Percentiles rank a stretch among this genome's conserved stretches.
These are phyloP conservation scores for Bipolaris bicolor DNA, from an alignment of 2,329 filamentous ascomycete species.

Conservation along the genomic window DNA sequence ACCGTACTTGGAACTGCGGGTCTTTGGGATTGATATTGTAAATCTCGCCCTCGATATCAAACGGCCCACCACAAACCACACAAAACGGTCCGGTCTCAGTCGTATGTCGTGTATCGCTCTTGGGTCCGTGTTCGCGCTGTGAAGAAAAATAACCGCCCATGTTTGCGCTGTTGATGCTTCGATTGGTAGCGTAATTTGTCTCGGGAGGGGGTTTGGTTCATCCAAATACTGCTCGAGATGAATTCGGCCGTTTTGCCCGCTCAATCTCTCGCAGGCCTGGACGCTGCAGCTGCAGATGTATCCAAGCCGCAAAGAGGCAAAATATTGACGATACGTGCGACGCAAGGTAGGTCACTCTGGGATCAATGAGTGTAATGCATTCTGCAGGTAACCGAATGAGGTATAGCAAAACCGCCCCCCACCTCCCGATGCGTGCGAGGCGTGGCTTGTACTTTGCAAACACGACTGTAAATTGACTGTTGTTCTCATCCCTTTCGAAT, in stretches of 20 bases:
- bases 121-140: constrained; percentile 14
- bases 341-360: constrained; percentile 4
- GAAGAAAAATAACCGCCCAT: constrained; percentile 28
- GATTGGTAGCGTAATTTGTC: background rate
- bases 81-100: constrained; percentile 37
- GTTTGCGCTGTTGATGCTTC: background rate
- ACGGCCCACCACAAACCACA: constrained; percentile 36
- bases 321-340: background rate
- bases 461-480: background rate
- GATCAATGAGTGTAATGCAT: constrained; percentile 17
- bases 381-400: constrained; percentile 1
- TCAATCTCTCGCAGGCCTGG: constrained; percentile 3
- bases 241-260: constrained; percentile 1
- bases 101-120: constrained; percentile 22
- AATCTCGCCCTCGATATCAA: constrained; percentile 30
- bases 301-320: background rate
- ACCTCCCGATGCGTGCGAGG: constrained; percentile 1
- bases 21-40: constrained; percentile 30
- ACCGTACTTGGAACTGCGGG: constrained; percentile 24
- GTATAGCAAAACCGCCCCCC: constrained; percentile 5
- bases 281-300: background rate
- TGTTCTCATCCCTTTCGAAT: background rate
- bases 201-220: background rate
- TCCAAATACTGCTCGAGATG: constrained; percentile 1
- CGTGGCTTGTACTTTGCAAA: background rate